Evolutionary conservation across 164 flowering plant species (phyloP), one percentile per base, ranked within the genome.

Genomic region (Amborella trichopoda): DNA sequence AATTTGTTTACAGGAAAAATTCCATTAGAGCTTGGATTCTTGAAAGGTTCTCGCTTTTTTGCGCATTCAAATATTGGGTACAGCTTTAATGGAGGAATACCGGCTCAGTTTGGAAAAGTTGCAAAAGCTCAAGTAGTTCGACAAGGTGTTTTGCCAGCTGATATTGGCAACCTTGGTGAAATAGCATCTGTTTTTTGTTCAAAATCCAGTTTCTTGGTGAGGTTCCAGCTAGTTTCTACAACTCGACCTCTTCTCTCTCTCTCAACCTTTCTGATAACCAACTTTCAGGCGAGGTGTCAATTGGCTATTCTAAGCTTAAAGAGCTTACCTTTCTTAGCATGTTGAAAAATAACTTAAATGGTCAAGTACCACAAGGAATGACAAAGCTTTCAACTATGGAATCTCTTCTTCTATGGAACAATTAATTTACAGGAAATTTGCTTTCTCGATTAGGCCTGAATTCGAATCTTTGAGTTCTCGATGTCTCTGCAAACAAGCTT

Each of bases 1-100:
- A 88, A 88, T 58, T 2, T 14, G 0, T 51, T 93, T 5, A 46
- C 49, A 0, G 99, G 96, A 4, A 42, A 61, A 6, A 49, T 93
- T 23, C 95, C 96, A n/a, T 26, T 67, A 0, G 69, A 72, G 40
- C 48, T 93, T 17, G 83, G 89, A 0, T 48, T 23, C 13, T 33
- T 76, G 44, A 33, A 52, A n/a, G n/a, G n/a, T n/a, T n/a, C n/a
- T n/a, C n/a, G n/a, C 4, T 53, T 57, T 52, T 74, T 85, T 0
- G 68, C 77, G 68, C 78, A 59, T 18, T 12, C 88, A 34, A 96
- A 93, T 55, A 73, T 93, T 45, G 99, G 99, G 3, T 93, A 87
- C 75, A 84, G 1, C 10, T 71, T 61, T 40, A 5, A 43, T 12
- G 80, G 91, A 4, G 63, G 46, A 0, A 5, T 85, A 26, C 97